Conservation (phyloP, 306 rosid species). For the Vigna mungo region DNA sequence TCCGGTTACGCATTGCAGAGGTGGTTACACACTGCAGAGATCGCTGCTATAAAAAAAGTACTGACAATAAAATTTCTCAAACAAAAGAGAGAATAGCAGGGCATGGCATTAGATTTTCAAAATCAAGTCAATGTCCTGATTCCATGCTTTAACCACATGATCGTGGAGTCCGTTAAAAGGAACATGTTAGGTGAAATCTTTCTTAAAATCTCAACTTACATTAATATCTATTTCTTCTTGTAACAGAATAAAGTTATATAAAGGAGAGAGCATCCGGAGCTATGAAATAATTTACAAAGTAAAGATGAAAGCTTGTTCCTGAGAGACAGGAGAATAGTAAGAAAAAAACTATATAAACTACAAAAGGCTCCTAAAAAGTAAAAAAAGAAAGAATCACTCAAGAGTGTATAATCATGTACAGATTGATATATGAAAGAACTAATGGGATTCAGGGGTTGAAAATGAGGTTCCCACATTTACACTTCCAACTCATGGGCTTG, state of each 20-base stretch:
- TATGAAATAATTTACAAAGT: not conserved
- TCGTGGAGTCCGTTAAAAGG: not conserved
- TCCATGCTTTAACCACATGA: not conserved
- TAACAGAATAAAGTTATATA: not conserved
- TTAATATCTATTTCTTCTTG: not conserved
- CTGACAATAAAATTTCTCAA: constrained; percentile 3
- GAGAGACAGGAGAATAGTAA: not conserved
- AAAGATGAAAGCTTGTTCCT: constrained; percentile 16
- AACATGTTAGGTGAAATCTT: constrained; percentile 6
- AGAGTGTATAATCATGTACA: constrained; percentile 49
- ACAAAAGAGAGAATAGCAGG: constrained; percentile 9
- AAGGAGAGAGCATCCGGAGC: not conserved
- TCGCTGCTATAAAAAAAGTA: constrained; percentile 11
- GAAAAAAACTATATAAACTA: not conserved
- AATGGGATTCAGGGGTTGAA: constrained; percentile 69
- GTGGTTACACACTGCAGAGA: constrained; percentile 23
- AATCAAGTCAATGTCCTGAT: not conserved
- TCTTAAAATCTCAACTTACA: not conserved
- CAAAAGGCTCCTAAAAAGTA: not conserved
- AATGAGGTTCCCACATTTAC: constrained; percentile 88
- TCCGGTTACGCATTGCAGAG: constrained; percentile 20
- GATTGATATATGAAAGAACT: constrained; percentile 18
- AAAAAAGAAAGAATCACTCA: constrained; percentile 14
- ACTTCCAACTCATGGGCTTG: constrained; percentile 98
- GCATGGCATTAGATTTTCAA: constrained; percentile 17